These are phyloP conservation scores for Ceratobasidium sp. DNA, from an alignment of 1,284 basidiomycete genomes.

Conservation along the genomic window DNA sequence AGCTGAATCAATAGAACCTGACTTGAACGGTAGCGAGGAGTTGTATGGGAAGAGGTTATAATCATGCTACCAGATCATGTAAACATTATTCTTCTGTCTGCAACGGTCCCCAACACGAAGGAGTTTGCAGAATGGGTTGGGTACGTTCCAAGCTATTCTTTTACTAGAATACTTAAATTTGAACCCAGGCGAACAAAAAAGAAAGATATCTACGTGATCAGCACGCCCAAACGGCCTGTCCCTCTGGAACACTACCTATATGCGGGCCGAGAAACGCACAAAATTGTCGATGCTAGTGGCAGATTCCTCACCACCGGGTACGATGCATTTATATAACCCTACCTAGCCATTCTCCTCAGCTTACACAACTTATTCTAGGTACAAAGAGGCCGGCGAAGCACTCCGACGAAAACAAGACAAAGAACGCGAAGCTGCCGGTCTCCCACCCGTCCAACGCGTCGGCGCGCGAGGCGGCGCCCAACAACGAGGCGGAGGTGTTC, in stretches of 20 bases:
- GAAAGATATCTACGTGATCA: constrained; percentile 99
- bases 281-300: constrained; percentile 89
- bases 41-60: constrained; percentile 99
- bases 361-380: constrained; percentile 61
- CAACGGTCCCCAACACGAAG: constrained; percentile 97
- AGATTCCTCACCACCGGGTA: constrained; percentile 83
- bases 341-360: constrained; percentile 27
- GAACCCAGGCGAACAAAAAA: constrained; percentile 90
- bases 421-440: constrained; percentile 92
- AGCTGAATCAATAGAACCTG: neutral
- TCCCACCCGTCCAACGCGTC: constrained; percentile 81
- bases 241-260: constrained; percentile 98
- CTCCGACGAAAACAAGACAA: constrained; percentile 96
- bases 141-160: constrained; percentile 61
- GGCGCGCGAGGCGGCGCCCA: constrained; percentile 74
- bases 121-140: constrained; percentile 99
- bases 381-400: constrained; percentile 90
- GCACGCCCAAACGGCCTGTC: constrained; percentile 94
- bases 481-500: constrained; percentile 57
- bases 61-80: constrained; percentile 99
- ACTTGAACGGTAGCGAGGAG: constrained; percentile 77
- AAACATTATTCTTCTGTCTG: constrained; percentile 95
- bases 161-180: constrained; percentile 26
- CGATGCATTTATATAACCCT: constrained; percentile 48
- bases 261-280: constrained; percentile 90